A percentile compares a stretch with the other conserved stretches of the same genome.
Evolutionary conservation across 192 early-diverging fungal species (phyloP).

Genomic region (Backusella psychrophila): DNA sequence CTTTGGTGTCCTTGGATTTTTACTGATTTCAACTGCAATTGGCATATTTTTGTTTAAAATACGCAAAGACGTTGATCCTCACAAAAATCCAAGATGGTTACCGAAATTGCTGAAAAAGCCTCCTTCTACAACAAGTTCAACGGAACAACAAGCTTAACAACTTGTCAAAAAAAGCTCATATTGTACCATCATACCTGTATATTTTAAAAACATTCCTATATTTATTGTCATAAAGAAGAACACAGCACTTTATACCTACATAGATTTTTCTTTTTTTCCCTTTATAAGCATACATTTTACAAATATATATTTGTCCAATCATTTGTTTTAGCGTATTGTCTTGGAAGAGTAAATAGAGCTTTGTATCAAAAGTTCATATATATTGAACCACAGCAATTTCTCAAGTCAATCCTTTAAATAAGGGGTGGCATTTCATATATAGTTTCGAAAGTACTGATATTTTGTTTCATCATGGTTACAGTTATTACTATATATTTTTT

Average conservation of each 20-base stretch:
- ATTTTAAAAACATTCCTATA: neutral
- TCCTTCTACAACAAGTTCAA: neutral
- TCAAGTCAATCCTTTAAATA: neutral
- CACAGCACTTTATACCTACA: neutral
- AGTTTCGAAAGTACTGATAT: neutral
- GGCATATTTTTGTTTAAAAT: neutral
- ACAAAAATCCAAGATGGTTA: constrained; percentile 17
- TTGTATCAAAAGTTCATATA: too few relatives aligned
- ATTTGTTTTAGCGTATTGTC: neutral
- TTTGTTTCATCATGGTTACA: neutral
- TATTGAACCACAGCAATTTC: neutral
- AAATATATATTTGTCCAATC: neutral
- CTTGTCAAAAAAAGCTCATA: neutral
- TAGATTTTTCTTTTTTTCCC: neutral
- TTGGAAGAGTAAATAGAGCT: neutral
- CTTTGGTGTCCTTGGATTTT: constrained; percentile 18
- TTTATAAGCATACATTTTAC: neutral
- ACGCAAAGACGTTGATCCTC: constrained; percentile 7
- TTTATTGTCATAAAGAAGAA: neutral
- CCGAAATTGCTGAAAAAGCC: neutral
- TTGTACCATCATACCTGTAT: neutral
- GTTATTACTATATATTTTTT: neutral
- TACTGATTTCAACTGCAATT: neutral
- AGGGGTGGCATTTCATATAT: neutral
- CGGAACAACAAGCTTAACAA: neutral